Evolutionary conservation across 202 grass and related monocot species (phyloP), one percentile per base, ranked within the genome.

Genomic region (Zoysia matrella): DNA sequence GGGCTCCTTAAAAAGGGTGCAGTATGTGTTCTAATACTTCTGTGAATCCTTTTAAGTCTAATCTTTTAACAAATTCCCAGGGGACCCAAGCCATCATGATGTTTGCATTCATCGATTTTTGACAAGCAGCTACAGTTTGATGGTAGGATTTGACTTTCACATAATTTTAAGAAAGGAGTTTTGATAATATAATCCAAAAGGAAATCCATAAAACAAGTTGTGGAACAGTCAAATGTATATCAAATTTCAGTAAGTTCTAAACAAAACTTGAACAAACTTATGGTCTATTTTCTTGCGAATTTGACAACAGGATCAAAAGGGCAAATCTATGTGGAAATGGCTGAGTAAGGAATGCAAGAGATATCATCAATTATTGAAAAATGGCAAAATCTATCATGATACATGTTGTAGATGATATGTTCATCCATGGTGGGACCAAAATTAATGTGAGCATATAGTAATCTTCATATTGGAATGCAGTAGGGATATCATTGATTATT

Each of bases 371-470:
- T 41, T 15, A 40, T 65, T 71, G 12, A 11, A 18, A 66, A 57
- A 48, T 49, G 30, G 30, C 30, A 36, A 36, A 36, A 36, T 7
- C 48, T 47, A 3, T 41, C 30, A 55, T 67, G 65, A 60, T 75
- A 4, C 18, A 14, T 49, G 14, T 44, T n/a, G 10, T 48, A 65
- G 13, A 36, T 74, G 42, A 11, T 63, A 68, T 68, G 7, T 52
- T 39, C 7, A 54, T 49, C 69, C 60, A 18, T 72, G 67, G 61
- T 41, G 7, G 16, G 73, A 63, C 7, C 10, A 40, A 53, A 55
- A 7, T 16, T 56, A 76, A 69, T 53, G 51, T 67, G 74, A 65
- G 63, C 18, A 57, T 79, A 72, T 52, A 79, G 47, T 74, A 46
- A 56, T 61, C 40, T 12, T 74, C 30, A 30, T 39, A 70, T 15